These are phyloP conservation scores for Suhomyces tanzawaensis DNA, from an alignment of 805 yeast genomes.

Conservation along the genomic window DNA sequence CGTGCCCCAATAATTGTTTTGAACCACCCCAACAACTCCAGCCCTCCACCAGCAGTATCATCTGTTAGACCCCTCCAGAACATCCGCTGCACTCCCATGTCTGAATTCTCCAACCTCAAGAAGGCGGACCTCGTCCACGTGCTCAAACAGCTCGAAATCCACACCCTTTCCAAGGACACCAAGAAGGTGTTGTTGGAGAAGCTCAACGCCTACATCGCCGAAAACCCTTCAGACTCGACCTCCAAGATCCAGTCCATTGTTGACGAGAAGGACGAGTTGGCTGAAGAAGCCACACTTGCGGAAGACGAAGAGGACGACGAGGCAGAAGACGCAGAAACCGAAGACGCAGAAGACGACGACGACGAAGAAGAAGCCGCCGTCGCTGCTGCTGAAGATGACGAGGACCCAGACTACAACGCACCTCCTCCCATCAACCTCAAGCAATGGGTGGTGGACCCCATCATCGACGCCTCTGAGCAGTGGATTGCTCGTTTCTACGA, in stretches of 20 bases:
- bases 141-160: slow-evolving; percentile 34
- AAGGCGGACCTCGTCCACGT: slow-evolving; percentile 41
- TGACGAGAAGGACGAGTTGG: slow-evolving; percentile 20
- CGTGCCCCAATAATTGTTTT: background rate
- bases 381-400: slow-evolving; percentile 30
- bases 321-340: slow-evolving; percentile 7
- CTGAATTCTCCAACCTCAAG: slow-evolving; percentile 33
- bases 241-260: slow-evolving; percentile 15
- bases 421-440: slow-evolving; percentile 41
- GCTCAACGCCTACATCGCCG: slow-evolving; percentile 27
- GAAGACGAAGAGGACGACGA: slow-evolving; percentile 16
- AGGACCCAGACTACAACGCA: slow-evolving; percentile 35
- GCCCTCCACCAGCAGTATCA: background rate
- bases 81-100: slow-evolving; percentile 19
- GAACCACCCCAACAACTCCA: background rate
- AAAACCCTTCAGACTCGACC: slow-evolving; percentile 25
- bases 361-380: slow-evolving; percentile 15
- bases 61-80: too few relatives aligned
- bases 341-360: slow-evolving; percentile 9
- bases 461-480: slow-evolving; percentile 29
- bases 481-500: slow-evolving; percentile 24
- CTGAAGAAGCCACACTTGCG: slow-evolving; percentile 16
- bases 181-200: slow-evolving; percentile 41
- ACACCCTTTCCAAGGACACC: slow-evolving; percentile 38
- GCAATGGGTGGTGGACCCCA: slow-evolving; percentile 38